Base-by-base conservation (phyloP, 2,329 filamentous ascomycete species). In the Knoxdaviesia capensis region DNA sequence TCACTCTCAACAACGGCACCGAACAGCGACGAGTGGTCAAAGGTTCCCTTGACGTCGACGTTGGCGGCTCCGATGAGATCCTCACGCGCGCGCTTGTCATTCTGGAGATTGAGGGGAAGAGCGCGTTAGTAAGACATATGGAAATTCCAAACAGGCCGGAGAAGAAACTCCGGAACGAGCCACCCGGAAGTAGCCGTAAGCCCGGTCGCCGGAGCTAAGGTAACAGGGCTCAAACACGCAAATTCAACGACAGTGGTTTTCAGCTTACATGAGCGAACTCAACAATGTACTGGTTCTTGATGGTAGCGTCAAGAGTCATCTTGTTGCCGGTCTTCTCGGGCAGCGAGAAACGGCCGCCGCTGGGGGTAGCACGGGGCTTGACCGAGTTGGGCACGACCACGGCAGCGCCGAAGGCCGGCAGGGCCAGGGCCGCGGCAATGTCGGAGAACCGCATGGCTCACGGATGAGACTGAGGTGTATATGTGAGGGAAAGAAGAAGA, bases 1-100 rank as follows among this genome's bases (percentile, higher is more conserved):
- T 52, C 48, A 2, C 52, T 53, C 42, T 59, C 53, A n/a, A 62
- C 38, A 9, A 53, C 51, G 31, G 59, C 48, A 3, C 59, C 59
- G 6, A 48, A 51, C 37, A 62, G 61, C 36, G 60, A 45, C 40
- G 59, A 55, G 35, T 52, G 50, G 31, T 36, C 40, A 31, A 44
- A 42, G 3, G 30, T 35, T 20, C 28, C 34, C 7, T 37, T 20
- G 10, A 42, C 36, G 5, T 42, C 40, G n/a, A 42, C 20, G 9
- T 10, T 31, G 7, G 33, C 11, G 29, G n/a, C 40, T 11, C 35
- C 30, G 31, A 11, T 31, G 28, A 42, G 35, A 4, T 8, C 20
- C 6, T 36, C n/a, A 10, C 36, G 35, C 7, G 40, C 40, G 28
- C 8, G 28, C 29, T n/a, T 34, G 35, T 38, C 38, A 6, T 6